A percentile compares a stretch with the other conserved stretches of the same genome.
phyloP scores from a whole-genome alignment of 306 rosid species.

The Biancaea sappan region DNA sequence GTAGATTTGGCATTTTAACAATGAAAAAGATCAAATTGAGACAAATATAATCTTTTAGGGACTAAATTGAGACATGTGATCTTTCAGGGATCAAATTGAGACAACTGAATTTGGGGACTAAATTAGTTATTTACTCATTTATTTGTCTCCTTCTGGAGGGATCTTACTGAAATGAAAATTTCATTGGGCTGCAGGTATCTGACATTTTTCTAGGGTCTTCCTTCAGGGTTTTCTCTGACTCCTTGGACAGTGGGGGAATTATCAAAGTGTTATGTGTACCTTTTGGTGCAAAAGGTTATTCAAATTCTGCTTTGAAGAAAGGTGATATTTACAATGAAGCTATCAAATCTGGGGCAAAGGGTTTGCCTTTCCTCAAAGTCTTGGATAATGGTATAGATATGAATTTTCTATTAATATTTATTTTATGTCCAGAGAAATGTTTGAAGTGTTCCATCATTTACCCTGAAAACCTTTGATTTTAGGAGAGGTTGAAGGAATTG shows the following conservation, averaged over 20 bases:
- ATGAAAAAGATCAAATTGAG: too few species aligned
- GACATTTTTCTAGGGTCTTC: slow-evolving; percentile 74
- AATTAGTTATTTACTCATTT: too few species aligned
- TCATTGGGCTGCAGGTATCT: slow-evolving; percentile 66
- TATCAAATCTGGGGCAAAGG: slow-evolving; percentile 84
- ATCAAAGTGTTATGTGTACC: slow-evolving; percentile 81
- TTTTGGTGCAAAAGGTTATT: slow-evolving; percentile 74
- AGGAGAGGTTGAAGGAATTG: slow-evolving; percentile 85
- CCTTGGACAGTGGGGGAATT: slow-evolving; percentile 75
- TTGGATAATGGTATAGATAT: slow-evolving; percentile 64
- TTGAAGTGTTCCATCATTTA: slow-evolving; percentile 25
- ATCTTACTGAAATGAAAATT: slow-evolving; percentile 24
- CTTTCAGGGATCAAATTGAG: too few species aligned
- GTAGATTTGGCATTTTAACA: too few species aligned
- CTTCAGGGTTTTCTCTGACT: slow-evolving; percentile 81
- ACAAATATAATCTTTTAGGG: too few species aligned
- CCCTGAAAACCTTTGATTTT: slow-evolving; percentile 36
- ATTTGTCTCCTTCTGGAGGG: slow-evolving; percentile 28
- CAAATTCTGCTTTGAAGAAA: slow-evolving; percentile 89
- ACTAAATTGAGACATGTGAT: too few species aligned
- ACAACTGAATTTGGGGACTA: too few species aligned
- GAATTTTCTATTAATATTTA: slow-evolving; percentile 9
- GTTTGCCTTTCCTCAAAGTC: slow-evolving; percentile 91
- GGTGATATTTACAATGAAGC: slow-evolving; percentile 81
- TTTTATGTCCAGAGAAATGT: slow-evolving; percentile 3